Base-by-base conservation (phyloP, 1,139 yeast species). In the Zygosaccharomyces sapae region DNA sequence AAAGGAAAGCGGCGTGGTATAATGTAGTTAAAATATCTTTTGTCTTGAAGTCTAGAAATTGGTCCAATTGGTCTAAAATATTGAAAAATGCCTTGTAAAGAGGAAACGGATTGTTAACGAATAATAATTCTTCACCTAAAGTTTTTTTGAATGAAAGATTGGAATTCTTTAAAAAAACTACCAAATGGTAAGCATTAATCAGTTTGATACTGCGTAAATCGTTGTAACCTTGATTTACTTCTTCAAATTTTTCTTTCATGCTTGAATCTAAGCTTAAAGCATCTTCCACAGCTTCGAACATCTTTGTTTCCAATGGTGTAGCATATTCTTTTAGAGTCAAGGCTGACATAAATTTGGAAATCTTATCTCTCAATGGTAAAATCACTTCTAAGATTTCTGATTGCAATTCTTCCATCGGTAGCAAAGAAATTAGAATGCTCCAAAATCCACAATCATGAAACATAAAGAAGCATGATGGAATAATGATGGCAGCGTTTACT, bases 31-130 rank as follows among this genome's bases (percentile, higher is more conserved):
- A 39, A 12, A 43, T 29, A 9, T 52, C 51, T 3, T 31, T 33
- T 19, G 48, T 44, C 24, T 49, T 33, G 18, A 29, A 31, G 4
- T 42, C 46, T 27, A 55, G 54, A 37, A 51, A 55, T 4, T 47
- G 42, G 31, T 53, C 47, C n/a, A 61, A 35, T 31, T 52, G 50
- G 12, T 49, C 47, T 6, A 62, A 54, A 6, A 61, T 39, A 38
- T 48, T 46, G 5, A 56, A 42, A 9, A 60, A 43, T 7, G 59
- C 52, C 19, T 57, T 47, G 30, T 49, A 52, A 10, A 63, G 45
- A 1, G 67, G 66, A 40, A 63, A 61, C 2, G 60, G 58, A 37
- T 52, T 45, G 9, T 55, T 56, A n/a, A 57, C 61, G 43, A 63
- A 63, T 18, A 63, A 37, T 20, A 60, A 46, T 41, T 63, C 65